These are phyloP conservation scores for Suhomyces terraborum DNA, from an alignment of 1,139 yeast species.

Conservation along the genomic window DNA sequence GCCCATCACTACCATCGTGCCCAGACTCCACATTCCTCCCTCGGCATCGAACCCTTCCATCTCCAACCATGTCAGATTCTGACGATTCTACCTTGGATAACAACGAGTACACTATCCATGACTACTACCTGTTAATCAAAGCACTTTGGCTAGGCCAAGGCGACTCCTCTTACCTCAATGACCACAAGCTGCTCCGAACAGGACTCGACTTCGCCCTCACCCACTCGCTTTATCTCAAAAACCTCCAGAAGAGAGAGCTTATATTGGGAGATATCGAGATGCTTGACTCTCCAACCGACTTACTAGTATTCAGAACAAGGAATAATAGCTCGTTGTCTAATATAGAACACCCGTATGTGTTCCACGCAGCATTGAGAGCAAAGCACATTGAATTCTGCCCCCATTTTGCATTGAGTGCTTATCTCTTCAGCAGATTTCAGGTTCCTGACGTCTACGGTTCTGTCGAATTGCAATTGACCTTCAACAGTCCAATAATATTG, in stretches of 20 bases:
- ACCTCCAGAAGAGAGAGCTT: conserved; percentile 28
- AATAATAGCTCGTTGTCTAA: conserved; percentile 9
- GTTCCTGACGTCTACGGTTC: conserved; percentile 33
- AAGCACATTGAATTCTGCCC: conserved; percentile 34
- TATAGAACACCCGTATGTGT: conserved; percentile 15
- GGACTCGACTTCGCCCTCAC: conserved; percentile 32
- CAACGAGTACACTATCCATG: conserved; percentile 24
- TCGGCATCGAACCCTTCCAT: conserved; percentile 1
- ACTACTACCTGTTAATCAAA: conserved; percentile 25
- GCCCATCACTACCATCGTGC: conserved; percentile 1
- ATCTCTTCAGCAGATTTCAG: conserved; percentile 35
- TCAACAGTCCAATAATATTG: conserved; percentile 18
- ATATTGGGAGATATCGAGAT: conserved; percentile 25
- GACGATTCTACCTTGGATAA: conserved; percentile 17
- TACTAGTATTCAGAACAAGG: conserved; percentile 11
- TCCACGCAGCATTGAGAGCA: conserved; percentile 31
- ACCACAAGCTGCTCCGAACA: conserved; percentile 30
- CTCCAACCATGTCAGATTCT: conserved; percentile 18
- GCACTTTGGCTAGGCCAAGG: conserved; percentile 23
- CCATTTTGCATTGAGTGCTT: conserved; percentile 32
- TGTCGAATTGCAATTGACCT: conserved; percentile 22
- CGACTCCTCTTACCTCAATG: conserved; percentile 20
- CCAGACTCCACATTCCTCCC: conserved; percentile 1
- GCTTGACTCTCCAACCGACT: background rate
- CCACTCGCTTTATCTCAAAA: conserved; percentile 25